Percentiles rank a stretch among this genome's conserved stretches.
Conservation (phyloP, 1,284 basidiomycete genomes). For the Leccinum proliferum region DNA sequence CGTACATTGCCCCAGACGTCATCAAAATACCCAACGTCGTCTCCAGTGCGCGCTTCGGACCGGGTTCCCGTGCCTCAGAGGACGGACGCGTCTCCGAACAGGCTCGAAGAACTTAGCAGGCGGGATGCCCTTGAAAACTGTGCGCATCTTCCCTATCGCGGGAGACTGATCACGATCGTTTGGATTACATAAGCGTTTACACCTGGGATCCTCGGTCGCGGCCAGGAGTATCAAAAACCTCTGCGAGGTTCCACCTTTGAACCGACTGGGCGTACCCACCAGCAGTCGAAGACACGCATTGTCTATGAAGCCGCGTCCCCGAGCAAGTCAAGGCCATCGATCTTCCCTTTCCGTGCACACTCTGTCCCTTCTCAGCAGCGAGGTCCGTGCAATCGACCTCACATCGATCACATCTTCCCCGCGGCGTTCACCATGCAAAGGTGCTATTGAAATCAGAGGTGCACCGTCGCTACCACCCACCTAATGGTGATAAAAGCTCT, state of each 20-base stretch:
- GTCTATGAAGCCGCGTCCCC: conserved; percentile 19
- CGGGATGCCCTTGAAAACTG: conserved; percentile 33
- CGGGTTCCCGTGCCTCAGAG: too few species aligned
- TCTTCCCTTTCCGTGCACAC: conserved; percentile 22
- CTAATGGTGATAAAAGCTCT: conserved; percentile 15
- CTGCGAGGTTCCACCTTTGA: conserved; percentile 13
- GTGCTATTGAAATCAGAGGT: conserved; percentile 20
- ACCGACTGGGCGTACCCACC: too few species aligned
- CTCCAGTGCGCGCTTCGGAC: too few species aligned
- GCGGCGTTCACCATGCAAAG: conserved; percentile 21
- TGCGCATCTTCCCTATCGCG: too few species aligned
- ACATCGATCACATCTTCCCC: conserved; percentile 23
- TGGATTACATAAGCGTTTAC: conserved; percentile 1
- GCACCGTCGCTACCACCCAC: conserved; percentile 23
- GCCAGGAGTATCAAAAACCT: conserved; percentile 10
- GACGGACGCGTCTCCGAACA: too few species aligned
- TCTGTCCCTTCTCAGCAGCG: conserved; percentile 24
- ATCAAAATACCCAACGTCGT: too few species aligned
- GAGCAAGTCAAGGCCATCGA: conserved; percentile 8
- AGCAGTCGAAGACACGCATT: conserved; percentile 10
- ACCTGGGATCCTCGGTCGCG: conserved; percentile 3
- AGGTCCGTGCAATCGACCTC: conserved; percentile 16
- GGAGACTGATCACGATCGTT: too few species aligned
- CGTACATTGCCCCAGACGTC: too few species aligned
- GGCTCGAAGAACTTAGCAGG: conserved; percentile 24